A percentile compares a stretch with the other conserved stretches of the same genome.
These are phyloP conservation scores for Coemansia reversa DNA, from an alignment of 192 early-diverging fungal genomes.

Conservation along the genomic window DNA sequence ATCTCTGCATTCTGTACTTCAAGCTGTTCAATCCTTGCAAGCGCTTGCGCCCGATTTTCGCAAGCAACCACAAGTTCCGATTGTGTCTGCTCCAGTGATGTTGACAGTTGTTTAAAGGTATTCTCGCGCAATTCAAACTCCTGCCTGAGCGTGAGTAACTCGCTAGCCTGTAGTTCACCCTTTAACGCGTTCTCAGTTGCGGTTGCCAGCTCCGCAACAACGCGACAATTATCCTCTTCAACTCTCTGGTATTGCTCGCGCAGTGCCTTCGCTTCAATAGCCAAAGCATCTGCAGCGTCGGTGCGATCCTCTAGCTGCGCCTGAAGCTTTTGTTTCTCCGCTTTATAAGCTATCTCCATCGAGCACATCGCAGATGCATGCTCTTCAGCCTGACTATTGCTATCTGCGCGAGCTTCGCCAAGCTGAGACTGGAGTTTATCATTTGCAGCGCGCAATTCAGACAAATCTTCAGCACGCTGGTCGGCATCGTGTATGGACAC, in stretches of 20 bases:
- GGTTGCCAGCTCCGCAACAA: background rate
- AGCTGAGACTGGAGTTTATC: slow-evolving; percentile 7
- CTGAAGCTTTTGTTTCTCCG: slow-evolving; percentile 2
- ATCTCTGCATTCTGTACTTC: slow-evolving; percentile 36
- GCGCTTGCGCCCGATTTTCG: background rate
- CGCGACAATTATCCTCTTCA: background rate
- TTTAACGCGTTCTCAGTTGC: background rate
- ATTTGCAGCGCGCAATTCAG: background rate
- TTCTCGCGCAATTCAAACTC: background rate
- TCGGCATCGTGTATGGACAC: slow-evolving; percentile 8
- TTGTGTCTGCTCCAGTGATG: slow-evolving; percentile 6
- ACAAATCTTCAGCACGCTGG: background rate
- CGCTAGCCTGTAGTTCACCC: background rate
- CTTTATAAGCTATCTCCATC: background rate
- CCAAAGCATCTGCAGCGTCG: background rate
- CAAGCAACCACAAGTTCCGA: slow-evolving; percentile 6
- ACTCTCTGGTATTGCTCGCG: background rate
- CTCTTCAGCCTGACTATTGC: slow-evolving; percentile 1
- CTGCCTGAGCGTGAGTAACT: background rate
- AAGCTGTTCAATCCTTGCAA: slow-evolving; percentile 20
- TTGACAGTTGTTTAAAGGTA: background rate
- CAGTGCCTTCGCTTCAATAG: background rate
- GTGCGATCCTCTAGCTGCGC: slow-evolving; percentile 3
- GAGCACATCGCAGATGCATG: slow-evolving; percentile 9
- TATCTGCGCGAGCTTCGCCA: background rate